phyloP scores from a whole-genome alignment of 2,329 filamentous ascomycete genomes.

The Colletotrichum tofieldiae region DNA sequence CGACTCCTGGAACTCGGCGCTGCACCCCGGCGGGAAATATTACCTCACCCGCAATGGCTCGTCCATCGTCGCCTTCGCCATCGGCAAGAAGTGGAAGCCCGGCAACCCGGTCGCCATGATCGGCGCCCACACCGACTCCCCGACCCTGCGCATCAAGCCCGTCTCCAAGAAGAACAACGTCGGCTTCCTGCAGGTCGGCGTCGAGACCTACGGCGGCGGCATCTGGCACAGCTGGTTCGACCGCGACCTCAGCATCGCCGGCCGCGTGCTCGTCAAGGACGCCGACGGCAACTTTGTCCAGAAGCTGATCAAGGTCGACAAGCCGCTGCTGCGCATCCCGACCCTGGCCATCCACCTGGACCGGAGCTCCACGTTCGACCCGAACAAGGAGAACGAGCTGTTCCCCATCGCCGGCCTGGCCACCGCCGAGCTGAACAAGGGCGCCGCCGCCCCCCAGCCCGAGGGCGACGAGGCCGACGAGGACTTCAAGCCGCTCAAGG shows the following conservation, averaged over 20 bases:
- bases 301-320: slow-evolving; percentile 91
- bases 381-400: slow-evolving; percentile 97
- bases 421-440: slow-evolving; percentile 88
- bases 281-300: slow-evolving; percentile 82
- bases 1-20: slow-evolving; percentile 86
- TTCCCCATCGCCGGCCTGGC: slow-evolving; percentile 94
- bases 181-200: slow-evolving; percentile 94
- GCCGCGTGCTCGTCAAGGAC: slow-evolving; percentile 85
- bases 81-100: slow-evolving; percentile 91
- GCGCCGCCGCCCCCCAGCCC: slow-evolving; percentile 55
- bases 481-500: slow-evolving; percentile 82
- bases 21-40: slow-evolving; percentile 93
- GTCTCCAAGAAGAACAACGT: slow-evolving; percentile 90
- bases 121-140: slow-evolving; percentile 96
- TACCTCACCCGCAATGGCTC: slow-evolving; percentile 95
- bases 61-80: slow-evolving; percentile 92
- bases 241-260: slow-evolving; percentile 91
- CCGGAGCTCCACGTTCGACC: slow-evolving; percentile 86
- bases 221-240: slow-evolving; percentile 99
- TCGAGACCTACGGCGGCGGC: slow-evolving; percentile 96
- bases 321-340: slow-evolving; percentile 91
- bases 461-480: slow-evolving; percentile 62
- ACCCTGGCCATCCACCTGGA: slow-evolving; percentile 96
- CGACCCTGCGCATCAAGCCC: slow-evolving; percentile 92
- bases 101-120: slow-evolving; percentile 95